Base-by-base conservation (phyloP, 306 rosid species). In the Boehmeria nivea region DNA sequence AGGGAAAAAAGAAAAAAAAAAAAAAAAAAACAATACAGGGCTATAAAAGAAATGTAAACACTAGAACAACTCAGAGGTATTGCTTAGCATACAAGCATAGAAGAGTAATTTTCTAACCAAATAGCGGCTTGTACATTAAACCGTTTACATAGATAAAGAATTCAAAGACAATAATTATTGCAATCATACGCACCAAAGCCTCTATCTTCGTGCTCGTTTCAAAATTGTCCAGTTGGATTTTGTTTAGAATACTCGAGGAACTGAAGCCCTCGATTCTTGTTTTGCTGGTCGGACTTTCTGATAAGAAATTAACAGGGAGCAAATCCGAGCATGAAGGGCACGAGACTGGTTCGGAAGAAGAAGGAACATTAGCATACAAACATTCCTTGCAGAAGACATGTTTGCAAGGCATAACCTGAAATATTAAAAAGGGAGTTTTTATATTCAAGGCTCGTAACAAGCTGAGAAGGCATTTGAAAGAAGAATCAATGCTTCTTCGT, bases 191-290 rank as follows among this genome's bases (percentile, higher is more conserved):
- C 83, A 90, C 98, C 95, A 90, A 69, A 36, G 98, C 95, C 75
- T 90, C 98, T 54, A 84, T 90, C 77, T 90, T 90, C 60, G 98
- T 90, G 52, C 95, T 84, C 12, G 94, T 90, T 81, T 82, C 94
- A 69, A 86, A 87, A 65, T 90, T 70, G 46, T 84, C 94, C 48
- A 82, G 84, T 39, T 63, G 63, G 60, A 90, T 84, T 80, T 91
- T 74, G 75, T 90, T 80, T 34, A 90, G 51, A 70, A 90, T 84
- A 71, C 98, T 90, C 5, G 98, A 74, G 50, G 94, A 67, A 71
- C 76, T 82, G 72, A 82, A 90, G 28, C 94, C 95, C 78, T 82
- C 82, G 19, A 90, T 59, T 40, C 72, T 80, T 20, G 84, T 82
- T 74, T 82, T 90, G 64, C 58, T 38, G 53, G 65, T 59, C 57